A percentile compares a stretch with the other conserved stretches of the same genome.
Conservation (phyloP, 495 filamentous ascomycete genomes). For the Cryomyces antarcticus region DNA sequence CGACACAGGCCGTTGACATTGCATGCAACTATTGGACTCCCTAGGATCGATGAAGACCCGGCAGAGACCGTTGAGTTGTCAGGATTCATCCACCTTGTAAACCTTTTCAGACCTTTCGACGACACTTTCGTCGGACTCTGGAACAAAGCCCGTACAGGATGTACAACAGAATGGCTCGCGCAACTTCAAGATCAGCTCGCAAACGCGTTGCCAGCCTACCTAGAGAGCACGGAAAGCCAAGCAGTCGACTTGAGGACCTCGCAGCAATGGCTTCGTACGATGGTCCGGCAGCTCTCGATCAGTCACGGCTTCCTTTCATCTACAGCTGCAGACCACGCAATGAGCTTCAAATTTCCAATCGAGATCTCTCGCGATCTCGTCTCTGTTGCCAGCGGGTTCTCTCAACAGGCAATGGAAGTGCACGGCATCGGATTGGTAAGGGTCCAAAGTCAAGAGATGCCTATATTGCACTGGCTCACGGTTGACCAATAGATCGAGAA, state of each 20-base stretch:
- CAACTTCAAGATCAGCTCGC: conserved; percentile 44
- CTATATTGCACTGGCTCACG: background rate
- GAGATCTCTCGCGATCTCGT: conserved; percentile 49
- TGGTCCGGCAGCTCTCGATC: conserved; percentile 50
- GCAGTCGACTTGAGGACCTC: conserved; percentile 48
- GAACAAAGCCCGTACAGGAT: conserved; percentile 45
- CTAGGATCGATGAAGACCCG: conserved; percentile 31
- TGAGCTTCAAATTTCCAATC: conserved; percentile 52
- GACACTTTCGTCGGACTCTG: conserved; percentile 46
- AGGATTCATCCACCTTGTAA: conserved; percentile 43
- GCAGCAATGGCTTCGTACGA: conserved; percentile 70
- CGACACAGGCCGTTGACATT: conserved; percentile 52
- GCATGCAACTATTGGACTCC: conserved; percentile 41
- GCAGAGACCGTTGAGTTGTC: conserved; percentile 22
- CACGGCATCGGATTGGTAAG: conserved; percentile 52
- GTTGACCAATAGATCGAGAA: conserved; percentile 38
- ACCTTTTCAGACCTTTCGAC: conserved; percentile 53
- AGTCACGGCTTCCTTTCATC: conserved; percentile 33
- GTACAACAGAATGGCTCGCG: conserved; percentile 35
- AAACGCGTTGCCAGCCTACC: conserved; percentile 38
- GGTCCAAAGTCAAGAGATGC: conserved; percentile 1
- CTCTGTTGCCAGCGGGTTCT: conserved; percentile 42
- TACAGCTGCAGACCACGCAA: conserved; percentile 28
- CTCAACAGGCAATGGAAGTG: conserved; percentile 45
- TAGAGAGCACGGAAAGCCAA: conserved; percentile 45